Evolutionary conservation across 2,329 filamentous ascomycete species (phyloP).

Genomic region (Calonectria pseudoturangicola): DNA sequence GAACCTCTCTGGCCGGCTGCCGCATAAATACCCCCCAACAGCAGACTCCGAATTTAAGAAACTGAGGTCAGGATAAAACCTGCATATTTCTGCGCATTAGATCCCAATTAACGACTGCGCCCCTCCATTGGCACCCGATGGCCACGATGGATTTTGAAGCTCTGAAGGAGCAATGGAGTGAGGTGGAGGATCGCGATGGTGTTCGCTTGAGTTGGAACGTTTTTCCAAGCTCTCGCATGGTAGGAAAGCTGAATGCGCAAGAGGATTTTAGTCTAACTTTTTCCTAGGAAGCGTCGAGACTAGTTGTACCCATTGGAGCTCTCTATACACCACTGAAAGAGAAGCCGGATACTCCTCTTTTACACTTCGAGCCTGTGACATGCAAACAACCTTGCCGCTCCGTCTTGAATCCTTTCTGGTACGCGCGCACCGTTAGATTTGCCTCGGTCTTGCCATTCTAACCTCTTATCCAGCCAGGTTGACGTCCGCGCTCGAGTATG

Average conservation of each 20-base stretch:
- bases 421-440: conserved; percentile 58
- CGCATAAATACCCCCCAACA: not conserved
- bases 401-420: conserved; percentile 98
- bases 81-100: not conserved
- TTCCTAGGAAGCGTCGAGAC: conserved; percentile 86
- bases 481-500: conserved; percentile 89
- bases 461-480: conserved; percentile 77
- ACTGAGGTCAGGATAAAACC: not conserved
- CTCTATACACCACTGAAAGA: conserved; percentile 97
- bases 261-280: not conserved
- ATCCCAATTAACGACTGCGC: conserved; percentile 1
- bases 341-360: conserved; percentile 89
- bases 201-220: conserved; percentile 99
- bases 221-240: conserved; percentile 98
- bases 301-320: conserved; percentile 96
- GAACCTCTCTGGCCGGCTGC: not conserved
- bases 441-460: conserved; percentile 44
- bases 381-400: conserved; percentile 98
- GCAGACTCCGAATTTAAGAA: not conserved
- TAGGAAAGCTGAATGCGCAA: conserved; percentile 63
- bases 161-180: conserved; percentile 96
- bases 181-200: conserved; percentile 97
- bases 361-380: conserved; percentile 97
- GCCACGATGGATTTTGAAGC: conserved; percentile 89
- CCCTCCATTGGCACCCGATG: conserved; percentile 11